Conservation (phyloP, 2,329 filamentous ascomycete species). For the Paradendryphiella salina region DNA sequence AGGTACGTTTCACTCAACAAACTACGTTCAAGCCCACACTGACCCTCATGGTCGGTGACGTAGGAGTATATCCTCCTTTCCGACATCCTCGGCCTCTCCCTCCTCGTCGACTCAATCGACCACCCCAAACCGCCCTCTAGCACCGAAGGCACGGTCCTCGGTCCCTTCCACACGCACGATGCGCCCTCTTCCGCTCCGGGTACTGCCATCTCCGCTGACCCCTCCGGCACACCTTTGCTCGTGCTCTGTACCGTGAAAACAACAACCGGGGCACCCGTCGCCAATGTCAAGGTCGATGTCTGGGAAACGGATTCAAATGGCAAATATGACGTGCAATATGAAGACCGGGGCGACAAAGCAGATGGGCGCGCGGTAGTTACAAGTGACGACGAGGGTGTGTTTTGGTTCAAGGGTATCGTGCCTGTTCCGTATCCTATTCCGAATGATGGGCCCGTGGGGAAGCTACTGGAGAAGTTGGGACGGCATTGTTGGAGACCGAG, state of each 20-base stretch:
- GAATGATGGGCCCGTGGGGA: constrained; percentile 72
- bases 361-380: constrained; percentile 73
- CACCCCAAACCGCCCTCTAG: constrained; percentile 72
- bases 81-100: constrained; percentile 76
- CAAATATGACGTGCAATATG: constrained; percentile 80
- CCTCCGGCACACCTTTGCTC: constrained; percentile 69
- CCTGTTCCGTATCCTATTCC: constrained; percentile 87
- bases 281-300: constrained; percentile 73
- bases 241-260: constrained; percentile 74
- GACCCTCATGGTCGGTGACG: no score
- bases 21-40: not conserved
- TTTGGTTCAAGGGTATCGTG: constrained; percentile 84
- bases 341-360: constrained; percentile 60
- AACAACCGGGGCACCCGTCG: constrained; percentile 63
- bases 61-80: constrained; percentile 81
- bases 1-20: constrained; percentile 51
- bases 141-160: constrained; percentile 79
- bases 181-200: constrained; percentile 63
- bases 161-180: constrained; percentile 82
- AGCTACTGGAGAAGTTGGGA: constrained; percentile 34
- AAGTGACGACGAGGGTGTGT: constrained; percentile 70
- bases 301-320: constrained; percentile 85
- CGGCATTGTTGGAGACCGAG: constrained; percentile 45
- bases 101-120: constrained; percentile 80
- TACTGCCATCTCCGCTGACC: constrained; percentile 67